phyloP scores from a whole-genome alignment of 2,329 filamentous ascomycete species.

The Fusarium virguliforme region DNA sequence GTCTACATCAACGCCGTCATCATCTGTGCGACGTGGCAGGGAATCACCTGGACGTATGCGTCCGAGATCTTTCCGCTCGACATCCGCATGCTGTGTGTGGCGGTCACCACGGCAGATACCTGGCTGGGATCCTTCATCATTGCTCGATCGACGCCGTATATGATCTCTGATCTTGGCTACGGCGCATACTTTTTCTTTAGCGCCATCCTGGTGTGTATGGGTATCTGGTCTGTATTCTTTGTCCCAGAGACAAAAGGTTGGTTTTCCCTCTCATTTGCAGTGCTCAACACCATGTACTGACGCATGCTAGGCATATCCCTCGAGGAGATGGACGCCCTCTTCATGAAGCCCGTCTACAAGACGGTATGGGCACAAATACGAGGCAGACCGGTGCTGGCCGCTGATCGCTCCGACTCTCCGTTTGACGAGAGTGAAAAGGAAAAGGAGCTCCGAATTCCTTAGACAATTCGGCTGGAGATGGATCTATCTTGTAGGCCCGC shows the following conservation, averaged over 20 bases:
- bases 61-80: conserved; percentile 64
- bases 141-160: conserved; percentile 59
- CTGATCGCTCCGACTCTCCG: conserved; percentile 43
- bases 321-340: conserved; percentile 64
- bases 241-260: conserved; percentile 68
- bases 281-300: conserved; percentile 18
- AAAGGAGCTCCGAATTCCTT: conserved; percentile 46
- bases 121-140: conserved; percentile 62
- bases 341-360: conserved; percentile 52
- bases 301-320: conserved; percentile 57
- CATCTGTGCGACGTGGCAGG: conserved; percentile 61
- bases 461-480: conserved; percentile 15
- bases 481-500: conserved; percentile 29
- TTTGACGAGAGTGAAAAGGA: conserved; percentile 42
- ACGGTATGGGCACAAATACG: conserved; percentile 53
- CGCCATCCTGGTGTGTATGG: conserved; percentile 61
- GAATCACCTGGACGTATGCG: conserved; percentile 63
- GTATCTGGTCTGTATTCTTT: conserved; percentile 66
- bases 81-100: conserved; percentile 57
- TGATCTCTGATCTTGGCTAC: conserved; percentile 61
- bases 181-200: conserved; percentile 71
- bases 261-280: conserved; percentile 9
- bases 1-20: conserved; percentile 62
- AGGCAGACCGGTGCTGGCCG: conserved; percentile 37
- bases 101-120: conserved; percentile 56